phyloP scores from a whole-genome alignment of 306 rosid species.

The Pterocarpus macrocarpus region DNA sequence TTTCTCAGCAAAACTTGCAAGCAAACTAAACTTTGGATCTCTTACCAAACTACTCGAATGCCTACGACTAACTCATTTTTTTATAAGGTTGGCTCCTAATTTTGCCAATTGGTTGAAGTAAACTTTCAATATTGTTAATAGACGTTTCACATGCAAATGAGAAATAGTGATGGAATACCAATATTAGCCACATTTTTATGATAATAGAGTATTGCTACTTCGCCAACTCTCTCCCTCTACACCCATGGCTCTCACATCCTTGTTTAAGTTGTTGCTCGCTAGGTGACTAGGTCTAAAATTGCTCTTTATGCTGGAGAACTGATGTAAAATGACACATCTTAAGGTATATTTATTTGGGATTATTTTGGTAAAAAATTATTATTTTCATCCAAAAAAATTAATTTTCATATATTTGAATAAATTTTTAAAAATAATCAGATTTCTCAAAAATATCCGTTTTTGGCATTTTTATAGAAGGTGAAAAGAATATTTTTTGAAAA shows the following conservation, averaged over 20 bases:
- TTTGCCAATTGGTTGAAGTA: slow-evolving; percentile 40
- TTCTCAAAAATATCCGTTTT: no score
- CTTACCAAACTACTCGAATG: slow-evolving; percentile 25
- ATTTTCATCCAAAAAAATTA: no score
- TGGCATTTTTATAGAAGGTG: no score
- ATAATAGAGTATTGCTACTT: background rate
- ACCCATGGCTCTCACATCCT: slow-evolving; percentile 5
- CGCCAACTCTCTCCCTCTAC: background rate
- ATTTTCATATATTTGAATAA: no score
- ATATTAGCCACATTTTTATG: slow-evolving; percentile 1
- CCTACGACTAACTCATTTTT: slow-evolving; percentile 30
- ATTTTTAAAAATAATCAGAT: no score
- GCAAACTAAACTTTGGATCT: background rate
- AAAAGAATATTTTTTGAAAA: no score
- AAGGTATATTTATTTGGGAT: no score
- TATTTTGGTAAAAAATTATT: no score
- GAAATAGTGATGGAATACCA: slow-evolving; percentile 15
- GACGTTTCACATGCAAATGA: background rate
- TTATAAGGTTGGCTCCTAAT: slow-evolving; percentile 29
- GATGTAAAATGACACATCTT: background rate
- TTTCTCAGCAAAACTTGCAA: background rate
- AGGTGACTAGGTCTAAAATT: background rate
- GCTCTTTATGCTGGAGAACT: slow-evolving; percentile 6
- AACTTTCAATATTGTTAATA: slow-evolving; percentile 12
- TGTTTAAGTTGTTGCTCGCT: slow-evolving; percentile 10